Base-by-base conservation (phyloP, 2,329 filamentous ascomycete species). In the Dryadomyces quercus-mongolicae region DNA sequence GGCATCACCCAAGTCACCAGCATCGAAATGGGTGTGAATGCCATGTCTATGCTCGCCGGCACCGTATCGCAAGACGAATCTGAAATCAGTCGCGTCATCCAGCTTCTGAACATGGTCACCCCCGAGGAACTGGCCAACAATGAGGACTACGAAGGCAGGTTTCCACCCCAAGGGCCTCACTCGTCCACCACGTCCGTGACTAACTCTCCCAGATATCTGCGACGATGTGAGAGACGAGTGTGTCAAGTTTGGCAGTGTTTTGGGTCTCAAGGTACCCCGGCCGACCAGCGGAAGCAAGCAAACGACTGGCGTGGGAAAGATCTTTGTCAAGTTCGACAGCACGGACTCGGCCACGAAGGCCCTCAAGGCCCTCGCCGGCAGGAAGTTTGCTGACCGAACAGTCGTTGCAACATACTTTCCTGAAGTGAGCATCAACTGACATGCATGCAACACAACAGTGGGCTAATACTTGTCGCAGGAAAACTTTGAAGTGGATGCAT, bases 101-200 rank as follows among this genome's bases (percentile, higher is more conserved):
- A 95, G 70, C 74, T 98, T 58, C 80, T 98, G 65, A 98, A 98
- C 74, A 98, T 98, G 93, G 92, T 98, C 40, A 98, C 93, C 0
- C 78, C 90, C 0, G 93, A 98, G 63, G 93, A 98, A 70, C 74
- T 98, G 22, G 82, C 96, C 70, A 91, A 97, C 65, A 84, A 84
- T 52, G 91, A 97, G 40, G 93, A 98, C 64, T 97, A 96, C 64
- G 88, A 96, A 71, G 92, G 92, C 91, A 77, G 65, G 74, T 25
- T 2, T 4, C 31, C 5, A 16, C 20, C n/a, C 10, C 7, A 3
- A 15, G 43, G 2, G 16, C 44, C 12, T n/a, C 8, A 3, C 18
- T 5, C 42, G 38, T 42, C 38, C 16, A 31, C 8, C 4, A 31
- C 8, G 25, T 31, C 25, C 12, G 6, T 34, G 53, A 54, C 72